Evolutionary conservation across 192 early-diverging fungal genomes (phyloP), one percentile per base, ranked within the genome.

Genomic region (Backusella luteola): DNA sequence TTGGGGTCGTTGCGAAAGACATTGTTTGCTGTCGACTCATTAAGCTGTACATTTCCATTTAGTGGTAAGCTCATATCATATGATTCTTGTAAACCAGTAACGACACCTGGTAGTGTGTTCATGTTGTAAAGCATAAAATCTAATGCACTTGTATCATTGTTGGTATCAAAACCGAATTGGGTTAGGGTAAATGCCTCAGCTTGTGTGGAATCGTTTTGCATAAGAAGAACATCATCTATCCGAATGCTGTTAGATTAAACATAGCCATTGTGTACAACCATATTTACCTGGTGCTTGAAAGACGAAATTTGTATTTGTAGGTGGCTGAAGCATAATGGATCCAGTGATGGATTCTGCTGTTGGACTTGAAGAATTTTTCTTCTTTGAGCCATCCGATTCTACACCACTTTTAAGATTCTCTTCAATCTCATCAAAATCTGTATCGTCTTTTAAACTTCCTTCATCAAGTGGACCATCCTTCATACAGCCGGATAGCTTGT

Each of bases 1-100:
- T 69, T 69, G 12, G 68, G 68, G 8, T 69, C 68, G 35, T 38
- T 69, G 35, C 35, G 68, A 41, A 69, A 69, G 56, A 63, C 12
- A 63, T 32, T 63, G 12, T 63, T 29, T 63, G 56, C 12, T 6
- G 21, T 63, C 0, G 56, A 63, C 12, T 63, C 56, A 7, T 63
- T 26, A 9, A 63, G 21, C n/a, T 29, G 23, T 9, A 63, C 26
- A 12, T 29, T 63, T 26, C 56, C 56, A 12, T 63, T 26, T 12
- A 63, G 7, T 29, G 56, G 21, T 23, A 63, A 29, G 11, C 56
- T 63, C 21, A 63, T 32, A n/a, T 63, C 56, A 63, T 12, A 63
- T 0, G 56, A 29, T 14, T 63, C 23, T 3, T 63, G 56, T 63
- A 29, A 63, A 1, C 26, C 26, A 29, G 56, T 29, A 4, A 63